A percentile compares a stretch with the other conserved stretches of the same genome.
Conservation (phyloP, 1,284 basidiomycete genomes). For the Schizopora paradoxa region DNA sequence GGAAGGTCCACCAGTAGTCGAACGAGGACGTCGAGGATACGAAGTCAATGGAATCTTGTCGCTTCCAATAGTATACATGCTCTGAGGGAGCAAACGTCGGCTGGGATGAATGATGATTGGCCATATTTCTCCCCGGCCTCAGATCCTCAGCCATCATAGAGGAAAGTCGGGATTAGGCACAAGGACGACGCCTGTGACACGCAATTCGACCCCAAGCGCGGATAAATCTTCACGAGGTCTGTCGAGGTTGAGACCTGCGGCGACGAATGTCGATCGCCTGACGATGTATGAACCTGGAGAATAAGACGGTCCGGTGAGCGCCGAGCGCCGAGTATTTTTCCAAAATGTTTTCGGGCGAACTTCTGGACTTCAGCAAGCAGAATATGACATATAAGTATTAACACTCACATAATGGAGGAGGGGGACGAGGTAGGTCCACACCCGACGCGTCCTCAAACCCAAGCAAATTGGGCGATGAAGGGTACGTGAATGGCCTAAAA, state of each 20-base stretch:
- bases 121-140: neutral
- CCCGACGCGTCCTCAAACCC: slow-evolving; percentile 24
- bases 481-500: slow-evolving; percentile 21
- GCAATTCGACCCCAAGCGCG: slow-evolving; percentile 60
- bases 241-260: slow-evolving; percentile 61
- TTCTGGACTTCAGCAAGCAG: slow-evolving; percentile 20
- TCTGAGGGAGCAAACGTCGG: too few relatives aligned
- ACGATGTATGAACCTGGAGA: slow-evolving; percentile 64
- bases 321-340: slow-evolving; percentile 60
- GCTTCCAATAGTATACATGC: neutral
- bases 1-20: slow-evolving; percentile 30
- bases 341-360: slow-evolving; percentile 70
- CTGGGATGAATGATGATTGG: too few relatives aligned
- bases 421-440: slow-evolving; percentile 47
- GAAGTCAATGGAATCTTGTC: neutral
- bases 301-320: slow-evolving; percentile 58
- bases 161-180: slow-evolving; percentile 32
- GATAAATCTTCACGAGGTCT: slow-evolving; percentile 57
- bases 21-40: slow-evolving; percentile 20
- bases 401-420: slow-evolving; percentile 57
- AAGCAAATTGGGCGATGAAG: slow-evolving; percentile 9
- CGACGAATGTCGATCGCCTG: slow-evolving; percentile 66
- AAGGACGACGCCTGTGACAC: slow-evolving; percentile 36
- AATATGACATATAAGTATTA: slow-evolving; percentile 1
- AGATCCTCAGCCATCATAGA: too few relatives aligned